These are phyloP conservation scores for Tieghemiomyces parasiticus DNA, from an alignment of 192 early-diverging fungal genomes.

Conservation along the genomic window DNA sequence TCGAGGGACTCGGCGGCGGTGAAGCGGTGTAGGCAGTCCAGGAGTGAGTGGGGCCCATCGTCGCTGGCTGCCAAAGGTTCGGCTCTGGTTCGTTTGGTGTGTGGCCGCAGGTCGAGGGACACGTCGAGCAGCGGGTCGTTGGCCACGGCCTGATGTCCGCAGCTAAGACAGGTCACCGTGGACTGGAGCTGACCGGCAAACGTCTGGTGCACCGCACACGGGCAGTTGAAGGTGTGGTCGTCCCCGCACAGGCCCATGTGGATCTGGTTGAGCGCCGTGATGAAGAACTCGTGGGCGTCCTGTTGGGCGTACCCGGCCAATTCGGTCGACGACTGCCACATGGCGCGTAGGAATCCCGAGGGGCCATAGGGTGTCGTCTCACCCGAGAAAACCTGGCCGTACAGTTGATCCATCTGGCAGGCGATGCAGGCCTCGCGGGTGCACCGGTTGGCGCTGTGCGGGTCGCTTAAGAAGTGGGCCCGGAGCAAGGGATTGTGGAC, in stretches of 20 bases:
- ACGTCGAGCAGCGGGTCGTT: conserved; percentile 86
- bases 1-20: conserved; percentile 71
- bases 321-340: conserved; percentile 80
- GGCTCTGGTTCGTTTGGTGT: not conserved
- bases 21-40: conserved; percentile 38
- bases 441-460: conserved; percentile 57
- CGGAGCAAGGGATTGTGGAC: conserved; percentile 83
- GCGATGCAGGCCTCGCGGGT: conserved; percentile 56
- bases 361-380: conserved; percentile 67
- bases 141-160: conserved; percentile 61
- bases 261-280: conserved; percentile 72
- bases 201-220: conserved; percentile 77
- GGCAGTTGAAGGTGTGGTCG: conserved; percentile 32
- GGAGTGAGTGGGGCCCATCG: conserved; percentile 16
- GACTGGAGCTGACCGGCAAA: conserved; percentile 85
- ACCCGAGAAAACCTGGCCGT: conserved; percentile 58
- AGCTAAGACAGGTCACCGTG: conserved; percentile 71
- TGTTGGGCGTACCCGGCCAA: conserved; percentile 90
- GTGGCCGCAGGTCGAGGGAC: conserved; percentile 61
- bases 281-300: conserved; percentile 96
- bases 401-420: conserved; percentile 79
- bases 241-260: conserved; percentile 49
- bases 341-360: conserved; percentile 59
- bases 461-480: conserved; percentile 84
- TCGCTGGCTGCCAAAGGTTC: no score